Conservation (phyloP, 768 basidiomycete genomes). For the Suillus plorans region DNA sequence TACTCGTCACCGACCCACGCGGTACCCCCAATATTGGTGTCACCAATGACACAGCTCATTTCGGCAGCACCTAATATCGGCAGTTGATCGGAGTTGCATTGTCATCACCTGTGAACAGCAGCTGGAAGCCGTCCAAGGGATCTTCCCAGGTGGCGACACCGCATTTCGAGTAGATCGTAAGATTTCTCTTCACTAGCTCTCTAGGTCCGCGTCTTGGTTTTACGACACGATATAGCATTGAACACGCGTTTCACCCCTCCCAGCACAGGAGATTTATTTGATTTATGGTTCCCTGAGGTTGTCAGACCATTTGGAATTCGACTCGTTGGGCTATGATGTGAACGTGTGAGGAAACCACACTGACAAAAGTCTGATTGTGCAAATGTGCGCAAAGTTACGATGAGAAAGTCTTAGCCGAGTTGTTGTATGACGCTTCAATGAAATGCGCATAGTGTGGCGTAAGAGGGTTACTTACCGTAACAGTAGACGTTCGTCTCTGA, state of each 20-base stretch:
- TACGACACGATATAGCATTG: neutral
- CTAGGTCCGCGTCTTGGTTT: neutral
- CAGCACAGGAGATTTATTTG: neutral
- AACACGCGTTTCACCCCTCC: neutral
- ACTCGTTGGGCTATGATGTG: neutral
- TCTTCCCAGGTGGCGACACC: neutral
- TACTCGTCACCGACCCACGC: neutral
- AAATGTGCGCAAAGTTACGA: neutral
- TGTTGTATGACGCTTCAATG: neutral
- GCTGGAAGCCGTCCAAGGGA: neutral
- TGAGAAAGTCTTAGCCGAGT: neutral
- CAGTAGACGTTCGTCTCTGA: neutral
- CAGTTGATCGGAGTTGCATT: neutral
- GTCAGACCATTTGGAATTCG: neutral
- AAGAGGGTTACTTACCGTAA: neutral
- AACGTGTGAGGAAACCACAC: neutral
- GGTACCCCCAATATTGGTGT: neutral
- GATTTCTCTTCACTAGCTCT: neutral
- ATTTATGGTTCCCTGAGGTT: neutral
- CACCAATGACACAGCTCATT: neutral
- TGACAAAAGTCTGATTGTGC: neutral
- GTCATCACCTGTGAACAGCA: neutral
- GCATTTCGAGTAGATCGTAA: neutral
- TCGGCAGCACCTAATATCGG: neutral
- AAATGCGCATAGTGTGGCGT: neutral